Conservation (phyloP, 352 stramenopile species). For the Phytophthora palmivora region DNA sequence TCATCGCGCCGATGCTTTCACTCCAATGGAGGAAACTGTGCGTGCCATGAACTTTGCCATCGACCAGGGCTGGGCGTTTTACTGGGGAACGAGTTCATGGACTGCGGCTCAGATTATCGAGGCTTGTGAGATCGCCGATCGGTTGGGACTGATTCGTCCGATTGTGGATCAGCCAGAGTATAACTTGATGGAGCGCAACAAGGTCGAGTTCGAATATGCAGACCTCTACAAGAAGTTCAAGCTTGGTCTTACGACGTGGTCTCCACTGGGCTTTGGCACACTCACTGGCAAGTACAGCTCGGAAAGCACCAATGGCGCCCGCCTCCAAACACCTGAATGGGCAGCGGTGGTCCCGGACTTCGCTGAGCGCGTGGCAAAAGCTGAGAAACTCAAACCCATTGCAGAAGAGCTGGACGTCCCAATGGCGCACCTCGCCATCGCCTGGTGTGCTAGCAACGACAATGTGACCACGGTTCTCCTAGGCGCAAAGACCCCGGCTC, state of each 20-base stretch:
- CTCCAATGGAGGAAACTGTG: conserved; percentile 32
- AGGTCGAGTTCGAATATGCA: conserved; percentile 23
- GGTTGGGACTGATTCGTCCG: conserved; percentile 39
- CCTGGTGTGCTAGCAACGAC: conserved; percentile 61
- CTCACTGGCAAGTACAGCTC: conserved; percentile 80
- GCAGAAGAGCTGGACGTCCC: conserved; percentile 49
- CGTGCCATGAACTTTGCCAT: conserved; percentile 41
- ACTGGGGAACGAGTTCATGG: conserved; percentile 63
- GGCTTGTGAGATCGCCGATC: conserved; percentile 51
- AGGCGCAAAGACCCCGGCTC: conserved; percentile 51
- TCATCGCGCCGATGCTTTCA: conserved; percentile 41
- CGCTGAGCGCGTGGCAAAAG: conserved; percentile 30
- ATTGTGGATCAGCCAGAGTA: conserved; percentile 61
- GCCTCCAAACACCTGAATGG: conserved; percentile 45
- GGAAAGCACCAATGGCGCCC: conserved; percentile 54
- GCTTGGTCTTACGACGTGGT: conserved; percentile 71
- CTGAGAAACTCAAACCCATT: conserved; percentile 45
- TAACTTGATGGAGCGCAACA: conserved; percentile 55
- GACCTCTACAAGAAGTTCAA: conserved; percentile 60
- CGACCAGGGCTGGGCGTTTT: conserved; percentile 48
- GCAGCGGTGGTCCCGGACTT: conserved; percentile 36
- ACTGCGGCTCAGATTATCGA: conserved; percentile 49
- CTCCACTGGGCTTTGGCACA: conserved; percentile 57
- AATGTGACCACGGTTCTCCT: conserved; percentile 68
- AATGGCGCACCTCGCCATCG: conserved; percentile 56